These are phyloP conservation scores for Mycena maculata DNA, from an alignment of 768 basidiomycete species.

Conservation along the genomic window DNA sequence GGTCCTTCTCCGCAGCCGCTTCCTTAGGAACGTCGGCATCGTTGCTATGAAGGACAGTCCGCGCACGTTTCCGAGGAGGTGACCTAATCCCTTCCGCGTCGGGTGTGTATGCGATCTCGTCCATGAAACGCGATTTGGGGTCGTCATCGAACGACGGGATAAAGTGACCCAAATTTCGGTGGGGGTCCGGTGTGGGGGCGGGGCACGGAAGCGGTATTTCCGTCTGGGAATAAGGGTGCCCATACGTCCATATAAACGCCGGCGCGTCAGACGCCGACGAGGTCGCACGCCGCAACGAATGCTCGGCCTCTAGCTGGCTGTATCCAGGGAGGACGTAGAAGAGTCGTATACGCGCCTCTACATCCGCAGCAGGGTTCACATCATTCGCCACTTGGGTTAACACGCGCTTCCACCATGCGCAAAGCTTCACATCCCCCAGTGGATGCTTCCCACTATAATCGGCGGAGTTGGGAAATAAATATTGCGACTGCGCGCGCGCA, in stretches of 20 bases:
- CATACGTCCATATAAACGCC: constrained; percentile 71
- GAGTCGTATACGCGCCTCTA: constrained; percentile 49
- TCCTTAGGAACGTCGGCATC: constrained; percentile 34
- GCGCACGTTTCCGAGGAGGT: constrained; percentile 69
- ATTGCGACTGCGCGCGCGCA: constrained; percentile 90
- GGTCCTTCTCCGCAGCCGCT: constrained; percentile 38
- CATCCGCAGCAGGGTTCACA: constrained; percentile 44
- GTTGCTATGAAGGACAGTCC: constrained; percentile 44
- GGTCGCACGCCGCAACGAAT: constrained; percentile 59
- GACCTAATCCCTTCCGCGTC: constrained; percentile 69
- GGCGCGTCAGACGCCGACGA: constrained; percentile 28
- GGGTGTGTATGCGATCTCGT: constrained; percentile 85
- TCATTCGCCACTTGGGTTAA: constrained; percentile 66
- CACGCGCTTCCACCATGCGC: constrained; percentile 93
- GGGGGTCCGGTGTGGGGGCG: constrained; percentile 38
- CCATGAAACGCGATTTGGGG: constrained; percentile 93
- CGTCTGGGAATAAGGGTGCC: constrained; percentile 78
- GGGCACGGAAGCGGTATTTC: constrained; percentile 62
- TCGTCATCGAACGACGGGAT: constrained; percentile 97
- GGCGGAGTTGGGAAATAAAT: constrained; percentile 91
- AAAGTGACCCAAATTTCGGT: constrained; percentile 70
- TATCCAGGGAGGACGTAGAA: constrained; percentile 81
- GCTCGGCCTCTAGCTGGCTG: constrained; percentile 71
- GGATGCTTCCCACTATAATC: constrained; percentile 77
- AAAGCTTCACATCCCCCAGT: constrained; percentile 81